Evolutionary conservation across 345 rosid species (phyloP), one percentile per base, ranked within the genome.

Genomic region (Ricinus communis): DNA sequence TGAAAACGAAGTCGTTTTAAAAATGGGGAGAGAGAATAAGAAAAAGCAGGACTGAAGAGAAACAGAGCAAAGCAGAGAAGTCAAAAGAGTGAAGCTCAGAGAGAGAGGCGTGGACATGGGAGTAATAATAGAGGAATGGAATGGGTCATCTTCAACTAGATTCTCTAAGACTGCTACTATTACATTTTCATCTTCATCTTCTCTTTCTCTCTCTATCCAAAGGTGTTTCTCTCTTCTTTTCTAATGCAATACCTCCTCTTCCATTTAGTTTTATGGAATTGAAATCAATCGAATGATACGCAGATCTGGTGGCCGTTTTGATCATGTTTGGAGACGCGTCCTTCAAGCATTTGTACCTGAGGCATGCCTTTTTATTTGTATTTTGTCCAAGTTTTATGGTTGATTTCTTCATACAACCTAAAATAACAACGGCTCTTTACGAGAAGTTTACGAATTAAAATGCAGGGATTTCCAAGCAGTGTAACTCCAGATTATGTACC

Each of bases 271-370:
- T 21, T 15, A 58, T 28, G 9, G 1, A 1, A 22, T 36, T 61
- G 12, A 5, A 4, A n/a, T 51, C 66, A 7, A n/a, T n/a, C 27
- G 15, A 28, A 31, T 21, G 8, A 53, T 71, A 45, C 27, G 27
- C 82, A 91, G 97, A 72, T 89, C 49, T 40, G 55, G 58, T 11
- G 78, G 81, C 77, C 90, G 89, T 6, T 87, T 89, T 78, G 68
- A 72, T 72, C 97, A 89, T 81, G 79, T 93, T 13, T 85, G 93
- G 94, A 85, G 94, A 66, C 83, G 96, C 60, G 72, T 91, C 68
- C 93, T 91, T 64, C 88, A 89, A 84, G 98, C 98, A 22, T 89
- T 93, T 77, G 93, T 93, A 19, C 98, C 97, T 0, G 98, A 91
- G 98, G 97, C 80, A 77, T 76, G 86, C 56, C 53, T 64, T n/a